Conservation (phyloP, 2,329 filamentous ascomycete genomes). For the Chrysoporthe deuterocubensis region DNA sequence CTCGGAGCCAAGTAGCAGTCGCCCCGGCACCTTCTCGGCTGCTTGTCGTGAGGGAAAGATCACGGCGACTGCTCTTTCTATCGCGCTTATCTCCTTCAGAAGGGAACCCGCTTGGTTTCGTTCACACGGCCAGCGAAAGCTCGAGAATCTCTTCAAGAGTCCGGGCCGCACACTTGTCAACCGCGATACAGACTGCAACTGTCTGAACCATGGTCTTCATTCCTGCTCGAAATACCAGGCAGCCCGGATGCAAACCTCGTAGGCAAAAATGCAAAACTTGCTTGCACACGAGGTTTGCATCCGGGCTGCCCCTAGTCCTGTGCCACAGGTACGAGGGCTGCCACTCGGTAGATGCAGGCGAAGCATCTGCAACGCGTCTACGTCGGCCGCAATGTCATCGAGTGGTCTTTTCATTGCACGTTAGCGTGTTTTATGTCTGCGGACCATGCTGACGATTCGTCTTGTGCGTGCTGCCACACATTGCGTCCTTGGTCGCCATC, state of each 20-base stretch:
- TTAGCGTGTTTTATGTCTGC: too few relatives aligned
- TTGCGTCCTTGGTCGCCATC: background rate
- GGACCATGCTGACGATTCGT: background rate
- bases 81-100: slow-evolving; percentile 64
- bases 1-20: slow-evolving; percentile 59
- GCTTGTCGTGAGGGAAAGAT: slow-evolving; percentile 25
- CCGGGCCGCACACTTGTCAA: slow-evolving; percentile 2
- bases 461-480: background rate
- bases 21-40: slow-evolving; percentile 35
- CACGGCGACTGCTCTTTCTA: slow-evolving; percentile 51
- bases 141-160: slow-evolving; percentile 15
- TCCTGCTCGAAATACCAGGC: background rate
- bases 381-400: too few relatives aligned
- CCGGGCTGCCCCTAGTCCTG: background rate
- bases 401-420: too few relatives aligned
- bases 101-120: slow-evolving; percentile 46
- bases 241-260: background rate
- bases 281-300: background rate
- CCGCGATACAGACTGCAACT: slow-evolving; percentile 29
- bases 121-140: slow-evolving; percentile 10
- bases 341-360: background rate
- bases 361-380: slow-evolving; percentile 2
- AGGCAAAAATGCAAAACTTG: background rate
- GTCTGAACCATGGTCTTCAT: slow-evolving; percentile 30
- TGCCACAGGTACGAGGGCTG: slow-evolving; percentile 16